These are phyloP conservation scores for Amesomyces nigricolor DNA, from an alignment of 2,329 filamentous ascomycete species.

Conservation along the genomic window DNA sequence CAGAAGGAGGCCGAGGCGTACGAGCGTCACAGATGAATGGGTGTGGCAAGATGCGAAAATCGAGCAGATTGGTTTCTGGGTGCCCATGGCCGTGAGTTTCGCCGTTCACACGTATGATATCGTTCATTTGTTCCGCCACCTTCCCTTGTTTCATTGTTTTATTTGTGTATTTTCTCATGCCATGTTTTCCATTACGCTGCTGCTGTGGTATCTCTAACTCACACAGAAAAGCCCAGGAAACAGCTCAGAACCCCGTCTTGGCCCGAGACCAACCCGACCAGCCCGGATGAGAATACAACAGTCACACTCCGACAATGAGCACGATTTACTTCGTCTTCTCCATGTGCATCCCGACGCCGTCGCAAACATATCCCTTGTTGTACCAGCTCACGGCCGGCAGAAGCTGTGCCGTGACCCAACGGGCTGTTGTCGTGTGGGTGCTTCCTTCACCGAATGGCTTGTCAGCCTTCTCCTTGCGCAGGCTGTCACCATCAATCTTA, in stretches of 20 bases:
- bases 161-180: not conserved
- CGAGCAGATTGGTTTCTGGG: not conserved
- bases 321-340: not conserved
- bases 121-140: no score
- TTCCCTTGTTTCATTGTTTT: not conserved
- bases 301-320: no score
- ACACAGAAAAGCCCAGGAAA: not conserved
- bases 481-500: conserved; percentile 24
- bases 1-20: conserved; percentile 61
- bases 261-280: not conserved
- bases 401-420: conserved; percentile 52
- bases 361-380: conserved; percentile 45
- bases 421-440: conserved; percentile 52
- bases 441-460: conserved; percentile 53
- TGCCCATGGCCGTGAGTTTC: not conserved
- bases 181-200: not conserved
- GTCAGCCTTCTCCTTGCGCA: conserved; percentile 40
- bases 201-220: conserved; percentile 6
- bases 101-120: not conserved
- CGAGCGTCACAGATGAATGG: conserved; percentile 45
- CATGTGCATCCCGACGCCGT: conserved; percentile 37
- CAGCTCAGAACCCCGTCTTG: not conserved
- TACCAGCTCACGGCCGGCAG: conserved; percentile 46
- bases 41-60: not conserved
- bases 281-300: not conserved